phyloP scores from a whole-genome alignment of 768 basidiomycete genomes.

The Leccinum olivaceopallidum region DNA sequence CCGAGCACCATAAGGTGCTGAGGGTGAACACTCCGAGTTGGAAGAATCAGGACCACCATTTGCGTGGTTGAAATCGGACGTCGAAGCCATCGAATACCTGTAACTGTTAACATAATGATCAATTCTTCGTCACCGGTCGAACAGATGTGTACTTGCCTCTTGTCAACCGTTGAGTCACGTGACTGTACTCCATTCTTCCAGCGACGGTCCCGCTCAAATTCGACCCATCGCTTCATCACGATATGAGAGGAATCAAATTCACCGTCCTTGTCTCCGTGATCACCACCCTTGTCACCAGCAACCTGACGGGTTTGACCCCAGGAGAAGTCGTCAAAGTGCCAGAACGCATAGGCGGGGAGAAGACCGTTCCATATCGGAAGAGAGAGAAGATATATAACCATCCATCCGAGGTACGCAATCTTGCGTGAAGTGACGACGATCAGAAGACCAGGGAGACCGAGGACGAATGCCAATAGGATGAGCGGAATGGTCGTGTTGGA shows the following conservation, averaged over 20 bases:
- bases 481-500: constrained; percentile 86
- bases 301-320: constrained; percentile 94
- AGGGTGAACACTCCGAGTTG: constrained; percentile 57
- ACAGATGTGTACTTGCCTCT: constrained; percentile 46
- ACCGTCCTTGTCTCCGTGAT: constrained; percentile 93
- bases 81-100: constrained; percentile 78
- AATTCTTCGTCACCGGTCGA: constrained; percentile 12
- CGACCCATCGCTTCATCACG: constrained; percentile 99
- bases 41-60: constrained; percentile 54
- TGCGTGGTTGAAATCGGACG: constrained; percentile 69
- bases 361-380: constrained; percentile 98
- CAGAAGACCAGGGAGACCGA: constrained; percentile 92
- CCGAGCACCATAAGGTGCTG: constrained; percentile 41
- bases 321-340: constrained; percentile 99
- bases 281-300: constrained; percentile 67
- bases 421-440: constrained; percentile 97
- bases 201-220: constrained; percentile 93
- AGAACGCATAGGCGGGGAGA: constrained; percentile 94
- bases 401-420: constrained; percentile 95
- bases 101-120: constrained; percentile 39
- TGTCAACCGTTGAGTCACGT: constrained; percentile 74
- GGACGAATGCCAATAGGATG: constrained; percentile 87
- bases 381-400: constrained; percentile 90
- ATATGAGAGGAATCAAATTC: constrained; percentile 96
- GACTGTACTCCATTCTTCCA: constrained; percentile 90